These are phyloP conservation scores for Boletus speciosus DNA, from an alignment of 768 basidiomycete genomes.

Conservation along the genomic window DNA sequence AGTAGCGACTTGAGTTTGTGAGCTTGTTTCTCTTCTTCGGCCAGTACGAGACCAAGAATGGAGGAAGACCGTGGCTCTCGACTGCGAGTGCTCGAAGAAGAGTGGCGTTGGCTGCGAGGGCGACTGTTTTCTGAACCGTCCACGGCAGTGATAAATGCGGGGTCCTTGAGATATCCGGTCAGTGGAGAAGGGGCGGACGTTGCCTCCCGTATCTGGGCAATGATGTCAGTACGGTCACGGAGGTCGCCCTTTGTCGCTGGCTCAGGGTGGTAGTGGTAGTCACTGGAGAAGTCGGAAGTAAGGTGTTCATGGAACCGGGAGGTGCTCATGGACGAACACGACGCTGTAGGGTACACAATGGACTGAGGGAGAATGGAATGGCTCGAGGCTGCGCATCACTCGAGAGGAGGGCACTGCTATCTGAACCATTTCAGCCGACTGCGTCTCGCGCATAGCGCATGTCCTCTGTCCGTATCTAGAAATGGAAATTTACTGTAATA, in stretches of 20 bases:
- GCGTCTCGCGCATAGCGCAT: slow-evolving; percentile 21
- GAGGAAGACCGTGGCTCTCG: slow-evolving; percentile 38
- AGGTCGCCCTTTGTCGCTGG: background rate
- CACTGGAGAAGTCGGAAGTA: slow-evolving; percentile 13
- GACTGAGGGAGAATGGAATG: slow-evolving; percentile 6
- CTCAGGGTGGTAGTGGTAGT: slow-evolving; percentile 14
- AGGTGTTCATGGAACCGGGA: slow-evolving; percentile 33
- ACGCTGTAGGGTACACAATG: slow-evolving; percentile 5
- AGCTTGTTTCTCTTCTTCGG: slow-evolving; percentile 57
- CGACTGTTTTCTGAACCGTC: slow-evolving; percentile 30
- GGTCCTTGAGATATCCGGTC: slow-evolving; percentile 43
- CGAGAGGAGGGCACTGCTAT: slow-evolving; percentile 11
- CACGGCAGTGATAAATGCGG: slow-evolving; percentile 36
- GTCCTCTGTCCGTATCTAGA: background rate
- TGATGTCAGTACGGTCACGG: slow-evolving; percentile 30
- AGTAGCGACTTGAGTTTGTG: slow-evolving; percentile 52
- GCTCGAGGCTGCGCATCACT: slow-evolving; percentile 2
- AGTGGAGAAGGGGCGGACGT: slow-evolving; percentile 45
- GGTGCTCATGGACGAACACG: slow-evolving; percentile 24
- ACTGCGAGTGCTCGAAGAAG: slow-evolving; percentile 38
- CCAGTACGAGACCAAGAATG: slow-evolving; percentile 42
- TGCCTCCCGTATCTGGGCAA: slow-evolving; percentile 42
- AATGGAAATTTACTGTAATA: background rate
- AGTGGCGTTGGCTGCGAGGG: slow-evolving; percentile 27
- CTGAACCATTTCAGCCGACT: slow-evolving; percentile 1